Percentiles rank a stretch among this genome's conserved stretches.
These are phyloP conservation scores for Ramularia endophylla DNA, from an alignment of 2,329 filamentous ascomycete species.

Conservation along the genomic window DNA sequence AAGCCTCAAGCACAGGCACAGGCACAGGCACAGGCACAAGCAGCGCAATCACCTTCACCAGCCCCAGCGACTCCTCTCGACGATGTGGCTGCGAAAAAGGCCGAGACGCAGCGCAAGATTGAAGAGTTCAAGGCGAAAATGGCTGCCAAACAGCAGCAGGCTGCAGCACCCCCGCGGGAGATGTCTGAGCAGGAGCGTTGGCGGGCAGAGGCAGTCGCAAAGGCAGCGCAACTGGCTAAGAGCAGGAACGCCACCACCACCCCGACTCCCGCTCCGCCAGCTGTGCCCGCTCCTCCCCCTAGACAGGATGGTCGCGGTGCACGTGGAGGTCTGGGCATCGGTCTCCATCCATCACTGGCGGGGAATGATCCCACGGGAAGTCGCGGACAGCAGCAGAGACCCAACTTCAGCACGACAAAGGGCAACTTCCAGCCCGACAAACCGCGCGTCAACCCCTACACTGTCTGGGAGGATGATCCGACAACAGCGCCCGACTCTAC, in stretches of 20 bases:
- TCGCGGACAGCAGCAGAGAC: conserved; percentile 36
- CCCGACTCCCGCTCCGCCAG: conserved; percentile 8
- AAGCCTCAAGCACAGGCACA: no score
- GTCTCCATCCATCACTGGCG: conserved; percentile 68
- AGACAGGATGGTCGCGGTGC: conserved; percentile 47
- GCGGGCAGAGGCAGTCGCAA: conserved; percentile 22
- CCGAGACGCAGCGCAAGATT: conserved; percentile 28
- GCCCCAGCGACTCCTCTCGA: conserved; percentile 13
- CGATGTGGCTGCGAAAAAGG: conserved; percentile 24
- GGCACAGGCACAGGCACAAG: no score
- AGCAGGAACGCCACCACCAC: conserved; percentile 2
- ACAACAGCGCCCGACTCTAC: conserved; percentile 45
- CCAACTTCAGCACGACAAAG: conserved; percentile 51
- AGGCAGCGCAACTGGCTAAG: conserved; percentile 19
- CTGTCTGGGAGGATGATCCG: conserved; percentile 50
- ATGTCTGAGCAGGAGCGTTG: conserved; percentile 12
- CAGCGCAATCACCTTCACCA: conserved; percentile 8
- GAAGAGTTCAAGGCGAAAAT: conserved; percentile 31
- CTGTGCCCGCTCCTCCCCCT: conserved; percentile 32
- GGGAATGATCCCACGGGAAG: conserved; percentile 45
- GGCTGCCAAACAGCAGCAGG: conserved; percentile 19
- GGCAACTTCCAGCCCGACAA: conserved; percentile 49
- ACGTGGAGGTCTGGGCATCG: conserved; percentile 66
- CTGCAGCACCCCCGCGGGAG: conserved; percentile 14
- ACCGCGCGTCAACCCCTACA: conserved; percentile 33